These are phyloP conservation scores for Sporothrix phasma DNA, from an alignment of 2,329 filamentous ascomycete species.

Conservation along the genomic window DNA sequence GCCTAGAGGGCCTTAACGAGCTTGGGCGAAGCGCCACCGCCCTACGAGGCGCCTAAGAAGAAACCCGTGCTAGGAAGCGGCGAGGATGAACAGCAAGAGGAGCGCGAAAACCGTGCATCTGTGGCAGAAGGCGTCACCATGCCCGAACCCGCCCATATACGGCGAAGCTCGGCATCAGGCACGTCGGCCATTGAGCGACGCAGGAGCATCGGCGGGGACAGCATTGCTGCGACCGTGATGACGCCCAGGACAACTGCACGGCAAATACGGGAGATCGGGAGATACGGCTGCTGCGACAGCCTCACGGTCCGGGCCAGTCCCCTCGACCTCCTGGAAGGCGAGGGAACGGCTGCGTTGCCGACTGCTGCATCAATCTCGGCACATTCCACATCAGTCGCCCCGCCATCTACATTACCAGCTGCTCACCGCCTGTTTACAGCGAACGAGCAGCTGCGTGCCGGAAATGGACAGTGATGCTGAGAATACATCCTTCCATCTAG, in stretches of 20 bases:
- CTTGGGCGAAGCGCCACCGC: slow-evolving; percentile 23
- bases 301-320: not conserved
- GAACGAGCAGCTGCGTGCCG: not conserved
- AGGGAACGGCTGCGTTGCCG: not conserved
- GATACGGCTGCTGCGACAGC: not conserved
- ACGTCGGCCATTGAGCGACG: not conserved
- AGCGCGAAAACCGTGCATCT: not conserved
- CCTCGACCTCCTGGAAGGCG: not conserved
- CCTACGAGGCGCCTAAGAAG: slow-evolving; percentile 17
- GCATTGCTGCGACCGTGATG: not conserved
- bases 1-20: slow-evolving; percentile 22
- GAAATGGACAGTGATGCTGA: not conserved
- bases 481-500: not conserved
- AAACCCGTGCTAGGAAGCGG: not conserved
- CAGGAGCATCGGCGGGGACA: slow-evolving; percentile 1
- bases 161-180: not conserved
- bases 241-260: not conserved
- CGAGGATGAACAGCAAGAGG: not conserved
- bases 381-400: not conserved
- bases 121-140: not conserved
- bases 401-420: not conserved
- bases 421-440: slow-evolving; percentile 10
- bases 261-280: not conserved
- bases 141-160: not conserved
- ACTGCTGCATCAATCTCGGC: not conserved